Percentiles rank a stretch among this genome's conserved stretches.
These are phyloP conservation scores for Malassezia vespertilionis DNA, from an alignment of 1,284 basidiomycete species.

Conservation along the genomic window DNA sequence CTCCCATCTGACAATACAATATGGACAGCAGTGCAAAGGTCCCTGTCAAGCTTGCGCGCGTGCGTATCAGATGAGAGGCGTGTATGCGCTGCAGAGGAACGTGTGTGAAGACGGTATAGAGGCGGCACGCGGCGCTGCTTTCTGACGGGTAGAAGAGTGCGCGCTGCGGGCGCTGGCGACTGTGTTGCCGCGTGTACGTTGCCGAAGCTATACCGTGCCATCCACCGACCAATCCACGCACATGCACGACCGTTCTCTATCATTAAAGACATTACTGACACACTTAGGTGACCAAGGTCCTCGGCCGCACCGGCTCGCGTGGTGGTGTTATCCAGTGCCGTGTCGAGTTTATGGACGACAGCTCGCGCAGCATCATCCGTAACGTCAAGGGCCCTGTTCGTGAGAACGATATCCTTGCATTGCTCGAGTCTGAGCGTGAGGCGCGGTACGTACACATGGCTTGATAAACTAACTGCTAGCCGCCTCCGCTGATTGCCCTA, in stretches of 20 bases:
- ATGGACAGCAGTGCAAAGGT: slow-evolving; percentile 18
- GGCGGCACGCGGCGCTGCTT: neutral
- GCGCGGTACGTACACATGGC: slow-evolving; percentile 65
- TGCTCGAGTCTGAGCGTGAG: slow-evolving; percentile 98
- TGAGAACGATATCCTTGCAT: slow-evolving; percentile 89
- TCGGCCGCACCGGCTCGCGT: slow-evolving; percentile 96
- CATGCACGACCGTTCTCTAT: too few species aligned
- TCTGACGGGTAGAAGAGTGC: neutral
- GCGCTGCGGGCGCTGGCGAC: neutral
- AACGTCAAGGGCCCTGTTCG: slow-evolving; percentile 98
- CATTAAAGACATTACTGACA: neutral
- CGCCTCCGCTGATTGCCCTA: slow-evolving; percentile 1
- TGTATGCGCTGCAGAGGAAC: neutral
- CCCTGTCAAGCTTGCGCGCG: slow-evolving; percentile 20
- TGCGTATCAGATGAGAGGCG: slow-evolving; percentile 6
- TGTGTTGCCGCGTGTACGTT: neutral
- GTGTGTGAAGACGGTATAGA: neutral
- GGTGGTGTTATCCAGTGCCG: slow-evolving; percentile 99
- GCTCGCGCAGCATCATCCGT: slow-evolving; percentile 87
- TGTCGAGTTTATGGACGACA: slow-evolving; percentile 99
- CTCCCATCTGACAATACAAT: slow-evolving; percentile 5
- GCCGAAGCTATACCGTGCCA: neutral
- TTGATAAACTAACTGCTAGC: slow-evolving; percentile 2
- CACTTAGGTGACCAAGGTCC: slow-evolving; percentile 61
- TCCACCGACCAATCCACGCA: too few species aligned